Evolutionary conservation across 1,139 yeast species (phyloP), one percentile per base, ranked within the genome.

Genomic region (Pichia sp.): DNA sequence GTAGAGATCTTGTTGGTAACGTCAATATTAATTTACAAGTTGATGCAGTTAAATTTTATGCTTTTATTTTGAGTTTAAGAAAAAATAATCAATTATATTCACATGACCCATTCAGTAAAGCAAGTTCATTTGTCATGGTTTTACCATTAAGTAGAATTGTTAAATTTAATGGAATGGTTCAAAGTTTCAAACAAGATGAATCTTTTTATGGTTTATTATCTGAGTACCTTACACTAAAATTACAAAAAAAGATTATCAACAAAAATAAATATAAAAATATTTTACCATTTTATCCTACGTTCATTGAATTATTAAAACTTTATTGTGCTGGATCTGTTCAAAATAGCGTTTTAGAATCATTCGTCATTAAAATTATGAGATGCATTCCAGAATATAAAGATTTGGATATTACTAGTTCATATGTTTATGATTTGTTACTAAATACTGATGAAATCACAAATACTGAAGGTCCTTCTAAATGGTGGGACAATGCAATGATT

Each of bases 291-390:
- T 70, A 64, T 45, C 50, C 57, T 0, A 64, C 63, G 2, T 59
- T 70, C 3, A 56, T 77, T 13, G 62, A 57, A 20, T 51, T 78
- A 40, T 55, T 78, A 44, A 72, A 69, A 46, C 70, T 72, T 32
- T 78, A 72, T 50, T 65, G 73, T 11, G 66, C 70, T 14, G 78
- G 75, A 0, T 74, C 76, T 37, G 53, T 73, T 30, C 51, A 59
- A 8, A 67, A 72, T 49, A 69, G 71, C 33, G 64, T 63, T 5
- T 62, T 65, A 54, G 56, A 62, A 64, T 48, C 72, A 55, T 45
- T 65, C 65, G 55, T 53, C 60, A 66, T 61, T 35, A 60, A 48
- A 31, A 50, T 59, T 34, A 55, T 57, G 42, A 50, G 53, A 42
- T 51, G 43, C 37, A 22, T 61, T 27, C 57, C 49, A 4, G 49